Evolutionary conservation across 1,284 basidiomycete species (phyloP), one percentile per base, ranked within the genome.

Genomic region (Phlebopus sp.): DNA sequence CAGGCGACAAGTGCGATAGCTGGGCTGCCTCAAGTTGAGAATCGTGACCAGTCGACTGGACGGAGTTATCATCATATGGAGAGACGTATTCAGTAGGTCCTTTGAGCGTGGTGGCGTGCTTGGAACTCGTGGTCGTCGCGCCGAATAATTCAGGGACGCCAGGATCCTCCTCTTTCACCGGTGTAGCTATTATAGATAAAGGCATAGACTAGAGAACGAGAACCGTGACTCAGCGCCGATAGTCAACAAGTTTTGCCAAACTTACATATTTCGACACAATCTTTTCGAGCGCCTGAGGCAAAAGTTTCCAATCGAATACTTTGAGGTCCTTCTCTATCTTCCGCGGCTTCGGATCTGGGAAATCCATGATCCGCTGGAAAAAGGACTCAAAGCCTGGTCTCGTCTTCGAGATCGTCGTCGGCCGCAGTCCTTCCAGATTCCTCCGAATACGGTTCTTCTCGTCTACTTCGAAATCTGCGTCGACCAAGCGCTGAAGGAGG

Each of bases 261-360:
- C 89, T 67, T 62, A 93, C 92, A 65, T 96, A 97, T 93, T 97
- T 97, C 31, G 86, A 83, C 40, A 97, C 81, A 54, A 97, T 94
- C 73, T 97, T 97, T 55, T 91, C 86, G 50, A 98, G 69, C 0
- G 93, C 92, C 51, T 84, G 79, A 5, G 78, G 79, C 10, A 98
- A 76, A 42, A 84, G 74, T 37, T 78, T 79, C 95, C 95, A 98
- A n/a, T 87, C 84, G 63, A 98, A 98, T 2, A 97, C 93, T 70
- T 98, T 98, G 64, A 98, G 80, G 61, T 97, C 93, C 76, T 98
- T 97, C 68, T 97, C 95, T 53, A 98, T 98, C 67, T 96, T 95
- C 44, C 96, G 78, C 5, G 95, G 95, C 67, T 92, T 94, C 2
- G 95, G 95, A 47, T 89, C 83, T 0, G 92, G 90, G 62, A 97